Evolutionary conservation across 176 grass and related monocot species (phyloP).

Genomic region (Themeda triandra): DNA sequence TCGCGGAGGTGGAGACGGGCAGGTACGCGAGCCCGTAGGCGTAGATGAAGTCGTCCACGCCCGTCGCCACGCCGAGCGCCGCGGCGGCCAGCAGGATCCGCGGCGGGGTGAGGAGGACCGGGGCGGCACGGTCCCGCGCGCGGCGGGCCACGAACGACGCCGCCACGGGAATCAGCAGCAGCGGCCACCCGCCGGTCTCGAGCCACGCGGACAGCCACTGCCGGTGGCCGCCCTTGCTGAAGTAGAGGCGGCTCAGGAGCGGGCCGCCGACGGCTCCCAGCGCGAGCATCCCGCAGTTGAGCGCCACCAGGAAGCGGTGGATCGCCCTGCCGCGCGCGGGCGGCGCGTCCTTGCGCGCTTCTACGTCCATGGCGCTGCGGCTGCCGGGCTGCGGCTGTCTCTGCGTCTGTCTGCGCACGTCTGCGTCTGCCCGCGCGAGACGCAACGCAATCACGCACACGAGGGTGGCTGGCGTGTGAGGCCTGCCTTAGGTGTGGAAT

Average conservation of each 20-base stretch:
- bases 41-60: slow-evolving; percentile 69
- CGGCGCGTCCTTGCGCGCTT: slow-evolving; percentile 17
- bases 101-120: slow-evolving; percentile 30
- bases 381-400: neutral
- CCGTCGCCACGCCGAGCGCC: slow-evolving; percentile 42
- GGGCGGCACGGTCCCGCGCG: neutral
- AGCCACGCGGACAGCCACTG: slow-evolving; percentile 63
- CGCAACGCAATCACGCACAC: neutral
- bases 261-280: slow-evolving; percentile 56
- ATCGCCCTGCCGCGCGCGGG: neutral
- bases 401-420: neutral
- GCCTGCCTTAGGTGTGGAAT: neutral
- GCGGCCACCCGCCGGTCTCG: slow-evolving; percentile 61
- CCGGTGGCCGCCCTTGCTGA: slow-evolving; percentile 52
- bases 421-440: neutral
- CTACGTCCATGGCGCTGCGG: slow-evolving; percentile 37
- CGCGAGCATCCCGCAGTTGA: slow-evolving; percentile 52
- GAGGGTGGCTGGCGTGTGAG: neutral
- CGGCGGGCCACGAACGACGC: slow-evolving; percentile 33
- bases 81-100: slow-evolving; percentile 43
- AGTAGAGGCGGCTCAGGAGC: slow-evolving; percentile 66
- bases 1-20: slow-evolving; percentile 65
- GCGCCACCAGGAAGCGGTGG: slow-evolving; percentile 28
- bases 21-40: slow-evolving; percentile 63
- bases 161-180: slow-evolving; percentile 42